Evolutionary conservation across 2,329 filamentous ascomycete genomes (phyloP).

Genomic region (Aureobasidium zeae): DNA sequence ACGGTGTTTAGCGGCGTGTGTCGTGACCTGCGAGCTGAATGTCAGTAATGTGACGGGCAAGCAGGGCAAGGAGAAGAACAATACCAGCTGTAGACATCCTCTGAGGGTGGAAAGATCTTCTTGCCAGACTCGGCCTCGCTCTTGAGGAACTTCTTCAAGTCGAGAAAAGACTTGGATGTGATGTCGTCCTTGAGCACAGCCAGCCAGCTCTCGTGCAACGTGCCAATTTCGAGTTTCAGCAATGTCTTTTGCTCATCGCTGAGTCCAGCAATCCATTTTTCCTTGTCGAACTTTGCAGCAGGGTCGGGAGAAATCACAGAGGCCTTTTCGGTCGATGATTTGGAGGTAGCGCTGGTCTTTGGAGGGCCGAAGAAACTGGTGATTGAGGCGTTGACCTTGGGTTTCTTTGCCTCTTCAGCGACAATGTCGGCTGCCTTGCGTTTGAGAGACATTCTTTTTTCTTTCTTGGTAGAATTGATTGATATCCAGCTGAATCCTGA

Average conservation of each 20-base stretch:
- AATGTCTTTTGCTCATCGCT: conserved; percentile 73
- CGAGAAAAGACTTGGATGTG: conserved; percentile 66
- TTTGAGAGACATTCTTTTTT: conserved; percentile 39
- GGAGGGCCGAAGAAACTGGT: conserved; percentile 79
- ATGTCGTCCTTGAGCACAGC: conserved; percentile 82
- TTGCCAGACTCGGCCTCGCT: conserved; percentile 63
- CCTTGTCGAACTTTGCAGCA: conserved; percentile 66
- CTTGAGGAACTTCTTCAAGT: conserved; percentile 78
- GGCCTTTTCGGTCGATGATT: conserved; percentile 26
- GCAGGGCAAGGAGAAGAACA: neutral
- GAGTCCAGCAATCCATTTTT: conserved; percentile 74
- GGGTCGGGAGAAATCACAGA: conserved; percentile 23
- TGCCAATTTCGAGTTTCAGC: conserved; percentile 82
- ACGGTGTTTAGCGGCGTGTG: conserved; percentile 82
- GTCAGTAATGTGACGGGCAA: neutral
- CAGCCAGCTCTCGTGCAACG: conserved; percentile 85
- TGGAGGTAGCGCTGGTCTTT: conserved; percentile 36
- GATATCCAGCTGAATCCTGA: too few relatives aligned
- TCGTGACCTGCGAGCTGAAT: conserved; percentile 61
- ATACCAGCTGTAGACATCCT: conserved; percentile 93
- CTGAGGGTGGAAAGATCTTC: conserved; percentile 76
- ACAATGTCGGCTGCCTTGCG: conserved; percentile 40
- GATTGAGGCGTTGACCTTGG: conserved; percentile 62
- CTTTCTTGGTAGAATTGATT: neutral
- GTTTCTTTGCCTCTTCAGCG: conserved; percentile 40